Evolutionary conservation across 306 rosid species (phyloP), one percentile per base, ranked within the genome.

Genomic region (Rosa rugosa): DNA sequence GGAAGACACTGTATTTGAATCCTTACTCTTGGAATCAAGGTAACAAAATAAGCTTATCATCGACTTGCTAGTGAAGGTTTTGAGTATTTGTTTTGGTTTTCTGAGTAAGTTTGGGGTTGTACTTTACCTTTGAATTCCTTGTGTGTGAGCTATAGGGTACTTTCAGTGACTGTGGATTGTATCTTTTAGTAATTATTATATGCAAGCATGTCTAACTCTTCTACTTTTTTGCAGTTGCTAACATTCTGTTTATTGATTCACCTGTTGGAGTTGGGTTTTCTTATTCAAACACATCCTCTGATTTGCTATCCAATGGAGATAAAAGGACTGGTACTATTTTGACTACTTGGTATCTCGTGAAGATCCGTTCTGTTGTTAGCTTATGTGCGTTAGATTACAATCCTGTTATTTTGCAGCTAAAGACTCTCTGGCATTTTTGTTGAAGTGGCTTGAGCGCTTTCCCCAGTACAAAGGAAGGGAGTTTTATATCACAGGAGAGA

Each of bases 231-330:
- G 81, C 83, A 94, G 97, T 86, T 88, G 98, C 98, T 83, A 94
- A 94, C 57, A 31, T 92, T 88, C 80, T 94, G 68, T 94, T 90
- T 81, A 11, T 94, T 12, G 98, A 94, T 68, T 83, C 97, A 75
- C 97, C 97, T 78, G 93, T 83, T 84, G 98, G 98, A 81, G 98
- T 94, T 80, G 98, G 98, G 60, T 94, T 87, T 86, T 94, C 98
- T 36, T 94, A 94, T 87, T 92, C 97, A n/a, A 92, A 90, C 70
- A 85, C 85, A 56, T 77, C 90, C 62, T 87, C 94, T 25, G 97
- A 94, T 75, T 14, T 92, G 68, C 72, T 73, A 59, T 82, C 82
- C 75, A 90, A 88, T 77, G 98, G 98, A 6, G 98, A 94, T 75
- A 85, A 84, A 71, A 90, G 93, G 68, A 81, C 97, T 59, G 97